Evolutionary conservation across 192 early-diverging fungal genomes (phyloP).

Genomic region (Coemansia asiatica): DNA sequence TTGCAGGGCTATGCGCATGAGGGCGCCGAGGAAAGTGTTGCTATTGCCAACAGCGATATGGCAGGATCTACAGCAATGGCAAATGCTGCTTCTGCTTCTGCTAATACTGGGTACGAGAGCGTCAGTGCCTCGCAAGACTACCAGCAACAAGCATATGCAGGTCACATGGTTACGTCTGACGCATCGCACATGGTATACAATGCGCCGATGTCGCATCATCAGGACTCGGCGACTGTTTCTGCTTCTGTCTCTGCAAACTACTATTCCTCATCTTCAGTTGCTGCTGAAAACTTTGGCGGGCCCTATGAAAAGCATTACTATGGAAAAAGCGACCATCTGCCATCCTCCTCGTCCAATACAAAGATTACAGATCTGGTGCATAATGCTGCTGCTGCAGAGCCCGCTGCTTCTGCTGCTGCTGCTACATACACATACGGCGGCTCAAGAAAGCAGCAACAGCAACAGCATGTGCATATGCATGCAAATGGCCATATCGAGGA

Average conservation of each 20-base stretch:
- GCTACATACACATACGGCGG: slow-evolving; percentile 11
- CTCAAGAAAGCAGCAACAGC: background rate
- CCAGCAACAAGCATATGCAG: background rate
- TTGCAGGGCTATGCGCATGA: background rate
- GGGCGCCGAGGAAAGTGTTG: background rate
- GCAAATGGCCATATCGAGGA: background rate
- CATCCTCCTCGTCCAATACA: background rate
- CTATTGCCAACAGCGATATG: background rate
- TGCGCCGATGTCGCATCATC: background rate
- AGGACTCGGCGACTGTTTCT: slow-evolving; percentile 7
- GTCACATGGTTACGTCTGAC: slow-evolving; percentile 1
- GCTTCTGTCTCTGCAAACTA: background rate
- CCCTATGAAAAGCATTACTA: slow-evolving; percentile 6
- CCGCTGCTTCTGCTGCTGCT: slow-evolving; percentile 1
- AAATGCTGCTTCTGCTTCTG: background rate
- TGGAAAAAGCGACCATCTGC: background rate
- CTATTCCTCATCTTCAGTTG: background rate
- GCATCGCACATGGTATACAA: slow-evolving; percentile 8
- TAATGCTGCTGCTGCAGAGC: slow-evolving; percentile 1
- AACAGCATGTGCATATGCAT: slow-evolving; percentile 5
- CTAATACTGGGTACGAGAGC: background rate
- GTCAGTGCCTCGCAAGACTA: background rate
- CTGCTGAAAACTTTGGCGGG: background rate
- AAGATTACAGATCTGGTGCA: background rate
- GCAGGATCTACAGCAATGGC: background rate